phyloP scores from a whole-genome alignment of 2,329 filamentous ascomycete genomes.

The Aspergillus ibericus region DNA sequence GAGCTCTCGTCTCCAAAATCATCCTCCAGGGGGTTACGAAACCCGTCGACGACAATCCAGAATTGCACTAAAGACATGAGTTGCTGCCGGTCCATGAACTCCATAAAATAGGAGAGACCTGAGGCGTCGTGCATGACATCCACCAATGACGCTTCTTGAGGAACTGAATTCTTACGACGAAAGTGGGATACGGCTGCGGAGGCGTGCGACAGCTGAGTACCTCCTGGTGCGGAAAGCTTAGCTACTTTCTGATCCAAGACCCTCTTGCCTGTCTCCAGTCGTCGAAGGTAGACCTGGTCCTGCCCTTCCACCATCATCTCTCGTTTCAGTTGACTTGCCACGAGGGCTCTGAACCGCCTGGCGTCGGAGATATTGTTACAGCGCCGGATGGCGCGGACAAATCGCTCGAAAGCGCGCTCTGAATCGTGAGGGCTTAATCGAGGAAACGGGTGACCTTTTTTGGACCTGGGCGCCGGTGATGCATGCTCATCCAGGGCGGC shows the following conservation, averaged over 20 bases:
- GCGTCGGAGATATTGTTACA: constrained; percentile 91
- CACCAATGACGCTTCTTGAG: constrained; percentile 73
- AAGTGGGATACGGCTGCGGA: constrained; percentile 30
- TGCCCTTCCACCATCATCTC: constrained; percentile 76
- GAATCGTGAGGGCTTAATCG: constrained; percentile 78
- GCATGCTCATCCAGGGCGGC: constrained; percentile 93
- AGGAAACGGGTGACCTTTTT: constrained; percentile 69
- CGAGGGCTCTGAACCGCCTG: constrained; percentile 84
- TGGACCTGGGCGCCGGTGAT: constrained; percentile 69
- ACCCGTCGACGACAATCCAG: constrained; percentile 96
- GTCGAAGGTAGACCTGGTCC: constrained; percentile 81
- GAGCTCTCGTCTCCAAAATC: constrained; percentile 71
- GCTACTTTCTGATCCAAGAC: constrained; percentile 87
- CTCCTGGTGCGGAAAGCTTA: constrained; percentile 70
- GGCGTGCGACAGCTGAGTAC: constrained; percentile 33
- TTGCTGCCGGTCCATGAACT: constrained; percentile 92
- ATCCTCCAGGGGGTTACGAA: constrained; percentile 90
- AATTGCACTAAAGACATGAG: constrained; percentile 92
- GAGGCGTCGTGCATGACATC: constrained; percentile 89
- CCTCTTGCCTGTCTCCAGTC: constrained; percentile 86
- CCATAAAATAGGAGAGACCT: constrained; percentile 97
- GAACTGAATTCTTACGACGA: constrained; percentile 47
- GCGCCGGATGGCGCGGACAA: constrained; percentile 84
- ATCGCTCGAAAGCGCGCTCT: constrained; percentile 90
- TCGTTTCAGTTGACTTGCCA: constrained; percentile 85